Evolutionary conservation across 2,329 filamentous ascomycete species (phyloP), one percentile per base, ranked within the genome.

Genomic region (Hypoxylon sp.): DNA sequence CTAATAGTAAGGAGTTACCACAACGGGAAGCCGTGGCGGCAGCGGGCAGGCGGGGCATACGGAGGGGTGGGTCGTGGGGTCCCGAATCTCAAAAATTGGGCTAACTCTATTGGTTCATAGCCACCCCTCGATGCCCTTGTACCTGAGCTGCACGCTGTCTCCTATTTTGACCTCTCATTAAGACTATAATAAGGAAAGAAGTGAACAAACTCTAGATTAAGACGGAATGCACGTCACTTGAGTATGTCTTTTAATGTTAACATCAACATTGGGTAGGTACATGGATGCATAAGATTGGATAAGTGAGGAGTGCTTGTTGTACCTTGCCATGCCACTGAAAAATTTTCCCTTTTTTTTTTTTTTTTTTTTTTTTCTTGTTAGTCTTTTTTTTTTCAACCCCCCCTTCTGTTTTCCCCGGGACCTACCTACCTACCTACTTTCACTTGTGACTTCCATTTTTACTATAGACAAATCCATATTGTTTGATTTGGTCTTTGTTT

Each of bases 121-220:
- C 20, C 46, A 41, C 36, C 8, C n/a, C 26, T 46, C 17, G 6
- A 16, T 38, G 21, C 36, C n/a, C 23, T 37, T 37, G 47, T 51
- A 48, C 42, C 47, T 47, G 42, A 45, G 38, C 55, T 46, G 51
- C 55, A 55, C 51, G 32, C 46, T 55, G 41, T 35, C 27, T 11
- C 30, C 44, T 29, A 30, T 36, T 42, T 29, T 25, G 15, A 48
- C 37, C 29, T 51, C 45, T 35, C 26, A 29, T 30, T 53, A 12
- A 31, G 16, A 23, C 17, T 34, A 32, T 2, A 17, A 45, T 31
- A 40, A 50, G 31, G 21, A 53, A 57, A 51, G 16, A 42, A 30
- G 12, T 17, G 20, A 46, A 23, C 15, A 30, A 20, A 35, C 29
- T 19, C 38, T 38, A 8, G 26, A 9, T 41, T 30, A 43, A 36